Conservation (phyloP, 2,329 filamentous ascomycete genomes). For the Lachnellula subtilissima region DNA sequence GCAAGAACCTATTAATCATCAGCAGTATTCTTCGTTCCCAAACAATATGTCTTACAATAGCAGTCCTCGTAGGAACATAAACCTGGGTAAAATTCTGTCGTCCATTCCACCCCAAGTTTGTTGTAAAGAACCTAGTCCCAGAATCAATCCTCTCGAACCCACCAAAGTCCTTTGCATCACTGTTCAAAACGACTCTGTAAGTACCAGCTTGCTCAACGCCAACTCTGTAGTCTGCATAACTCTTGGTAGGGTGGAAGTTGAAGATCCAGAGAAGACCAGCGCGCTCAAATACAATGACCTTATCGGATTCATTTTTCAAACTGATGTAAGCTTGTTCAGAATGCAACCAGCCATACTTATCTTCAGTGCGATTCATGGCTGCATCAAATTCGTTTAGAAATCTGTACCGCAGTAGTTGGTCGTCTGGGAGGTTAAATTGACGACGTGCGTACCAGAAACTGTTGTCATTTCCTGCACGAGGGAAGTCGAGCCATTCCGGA, state of each 20-base stretch:
- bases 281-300: conserved; percentile 92
- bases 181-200: conserved; percentile 81
- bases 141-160: conserved; percentile 74
- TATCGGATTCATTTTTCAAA: conserved; percentile 89
- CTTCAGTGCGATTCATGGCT: conserved; percentile 82
- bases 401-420: conserved; percentile 77
- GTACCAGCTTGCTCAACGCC: conserved; percentile 81
- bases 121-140: conserved; percentile 86
- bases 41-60: conserved; percentile 57
- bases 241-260: conserved; percentile 85
- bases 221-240: conserved; percentile 88
- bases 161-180: conserved; percentile 71
- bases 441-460: conserved; percentile 92
- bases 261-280: conserved; percentile 89
- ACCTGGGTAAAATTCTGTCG: conserved; percentile 88
- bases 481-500: conserved; percentile 98
- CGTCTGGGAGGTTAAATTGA: conserved; percentile 89
- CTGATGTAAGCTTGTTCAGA: conserved; percentile 84
- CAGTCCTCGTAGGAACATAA: conserved; percentile 80
- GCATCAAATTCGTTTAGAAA: conserved; percentile 93
- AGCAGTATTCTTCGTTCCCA: conserved; percentile 1
- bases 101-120: conserved; percentile 82
- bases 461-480: conserved; percentile 85
- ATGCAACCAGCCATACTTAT: conserved; percentile 87
- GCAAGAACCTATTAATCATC: conserved; percentile 30